Conservation (phyloP, 129 eudicot genomes). For the Saposhnikovia divaricata region DNA sequence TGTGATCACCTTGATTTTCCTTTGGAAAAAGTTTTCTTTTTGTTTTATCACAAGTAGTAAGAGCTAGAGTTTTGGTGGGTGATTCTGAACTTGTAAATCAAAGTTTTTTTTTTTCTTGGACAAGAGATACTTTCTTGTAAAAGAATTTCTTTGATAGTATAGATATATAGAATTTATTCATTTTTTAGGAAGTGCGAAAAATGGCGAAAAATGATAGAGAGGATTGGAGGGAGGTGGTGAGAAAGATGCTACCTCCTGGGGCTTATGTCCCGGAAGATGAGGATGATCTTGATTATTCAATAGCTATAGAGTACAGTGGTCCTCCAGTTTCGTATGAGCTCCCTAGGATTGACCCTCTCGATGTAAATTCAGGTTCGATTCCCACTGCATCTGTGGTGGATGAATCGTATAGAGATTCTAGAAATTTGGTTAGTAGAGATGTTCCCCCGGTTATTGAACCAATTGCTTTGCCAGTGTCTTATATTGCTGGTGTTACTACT, state of each 20-base stretch:
- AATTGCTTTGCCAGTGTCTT: constrained; percentile 59
- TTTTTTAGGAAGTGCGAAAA: constrained; percentile 16
- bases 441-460: constrained; percentile 64
- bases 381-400: constrained; percentile 60
- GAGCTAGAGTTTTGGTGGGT: constrained; percentile 4
- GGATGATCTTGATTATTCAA: constrained; percentile 71
- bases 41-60: constrained; percentile 10
- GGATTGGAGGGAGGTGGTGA: constrained; percentile 63
- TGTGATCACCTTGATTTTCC: constrained; percentile 6
- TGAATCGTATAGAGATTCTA: constrained; percentile 49
- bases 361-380: constrained; percentile 36
- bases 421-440: constrained; percentile 35
- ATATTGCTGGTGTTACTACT: constrained; percentile 37
- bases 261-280: constrained; percentile 62
- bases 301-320: constrained; percentile 80
- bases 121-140: no score
- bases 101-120: not conserved
- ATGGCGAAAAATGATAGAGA: constrained; percentile 45
- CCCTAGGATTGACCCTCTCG: constrained; percentile 75
- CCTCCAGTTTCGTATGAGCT: constrained; percentile 67
- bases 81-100: constrained; percentile 2
- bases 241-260: constrained; percentile 95
- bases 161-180: not conserved
- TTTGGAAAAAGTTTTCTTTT: constrained; percentile 11
- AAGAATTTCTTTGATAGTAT: not conserved